These are phyloP conservation scores for Musa acuminata DNA, from an alignment of 176 grass and related monocot genomes.

Conservation along the genomic window DNA sequence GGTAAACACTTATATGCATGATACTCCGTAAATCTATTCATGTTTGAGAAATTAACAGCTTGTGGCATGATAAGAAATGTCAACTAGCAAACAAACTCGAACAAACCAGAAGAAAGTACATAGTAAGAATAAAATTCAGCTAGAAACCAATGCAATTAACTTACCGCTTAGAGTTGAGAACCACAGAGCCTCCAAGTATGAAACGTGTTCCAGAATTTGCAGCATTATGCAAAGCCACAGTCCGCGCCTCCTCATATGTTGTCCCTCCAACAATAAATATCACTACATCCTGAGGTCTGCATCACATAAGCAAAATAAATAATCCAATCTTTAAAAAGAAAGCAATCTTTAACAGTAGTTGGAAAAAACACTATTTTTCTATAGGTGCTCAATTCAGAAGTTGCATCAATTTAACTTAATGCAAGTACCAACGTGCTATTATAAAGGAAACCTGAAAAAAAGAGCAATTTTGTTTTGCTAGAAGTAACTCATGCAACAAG, in stretches of 20 bases:
- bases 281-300: constrained; percentile 94
- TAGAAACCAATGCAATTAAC: constrained; percentile 5
- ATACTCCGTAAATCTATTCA: neutral
- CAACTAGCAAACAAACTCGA: neutral
- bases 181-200: constrained; percentile 80
- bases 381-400: too few species aligned
- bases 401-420: neutral
- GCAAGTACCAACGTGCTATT: neutral
- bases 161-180: constrained; percentile 88
- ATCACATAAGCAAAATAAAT: constrained; percentile 11
- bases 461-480: neutral
- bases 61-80: neutral
- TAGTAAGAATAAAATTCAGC: neutral
- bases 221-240: constrained; percentile 75
- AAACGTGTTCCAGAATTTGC: constrained; percentile 77
- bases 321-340: neutral
- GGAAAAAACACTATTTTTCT: neutral
- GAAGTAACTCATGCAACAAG: neutral
- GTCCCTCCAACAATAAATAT: constrained; percentile 96
- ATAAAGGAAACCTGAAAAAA: neutral
- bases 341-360: neutral
- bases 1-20: neutral
- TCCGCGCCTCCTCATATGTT: constrained; percentile 83
- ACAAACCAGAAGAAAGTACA: neutral
- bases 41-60: neutral